A percentile compares a stretch with the other conserved stretches of the same genome.
These are phyloP conservation scores for Dovyalis caffra DNA, from an alignment of 345 rosid genomes.

Conservation along the genomic window DNA sequence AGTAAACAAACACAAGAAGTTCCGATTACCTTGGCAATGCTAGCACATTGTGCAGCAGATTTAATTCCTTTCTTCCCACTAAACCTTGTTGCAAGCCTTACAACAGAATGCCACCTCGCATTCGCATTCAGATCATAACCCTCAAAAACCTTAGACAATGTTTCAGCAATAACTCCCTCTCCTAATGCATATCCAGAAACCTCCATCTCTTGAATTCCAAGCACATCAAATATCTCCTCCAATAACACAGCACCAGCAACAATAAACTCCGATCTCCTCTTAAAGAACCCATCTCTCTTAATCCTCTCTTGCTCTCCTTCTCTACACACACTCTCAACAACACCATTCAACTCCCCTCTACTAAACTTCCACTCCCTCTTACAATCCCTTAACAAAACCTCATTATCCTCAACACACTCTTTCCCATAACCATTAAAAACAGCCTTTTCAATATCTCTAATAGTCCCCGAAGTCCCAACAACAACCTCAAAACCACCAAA, in stretches of 20 bases:
- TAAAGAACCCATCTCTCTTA: constrained; percentile 54
- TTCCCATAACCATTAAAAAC: constrained; percentile 43
- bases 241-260: constrained; percentile 65
- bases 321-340: constrained; percentile 49
- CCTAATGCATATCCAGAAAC: constrained; percentile 65
- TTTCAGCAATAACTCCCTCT: constrained; percentile 67
- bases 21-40: constrained; percentile 50
- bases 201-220: constrained; percentile 64
- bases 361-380: constrained; percentile 63
- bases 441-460: constrained; percentile 62
- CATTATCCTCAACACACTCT: constrained; percentile 19
- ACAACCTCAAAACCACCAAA: constrained; percentile 48
- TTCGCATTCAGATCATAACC: constrained; percentile 51
- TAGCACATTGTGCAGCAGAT: constrained; percentile 53
- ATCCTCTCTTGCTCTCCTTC: constrained; percentile 44
- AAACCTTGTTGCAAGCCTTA: constrained; percentile 49
- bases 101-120: constrained; percentile 58
- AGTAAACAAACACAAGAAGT: not conserved
- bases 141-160: constrained; percentile 37
- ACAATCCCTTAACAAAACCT: constrained; percentile 27
- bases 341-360: constrained; percentile 37
- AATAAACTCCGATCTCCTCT: constrained; percentile 63
- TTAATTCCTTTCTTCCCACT: constrained; percentile 47
- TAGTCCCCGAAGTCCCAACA: constrained; percentile 68
- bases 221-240: constrained; percentile 59